A percentile compares a stretch with the other conserved stretches of the same genome.
phyloP scores from a whole-genome alignment of 2,329 filamentous ascomycete genomes.

The Elsinoe perseae region DNA sequence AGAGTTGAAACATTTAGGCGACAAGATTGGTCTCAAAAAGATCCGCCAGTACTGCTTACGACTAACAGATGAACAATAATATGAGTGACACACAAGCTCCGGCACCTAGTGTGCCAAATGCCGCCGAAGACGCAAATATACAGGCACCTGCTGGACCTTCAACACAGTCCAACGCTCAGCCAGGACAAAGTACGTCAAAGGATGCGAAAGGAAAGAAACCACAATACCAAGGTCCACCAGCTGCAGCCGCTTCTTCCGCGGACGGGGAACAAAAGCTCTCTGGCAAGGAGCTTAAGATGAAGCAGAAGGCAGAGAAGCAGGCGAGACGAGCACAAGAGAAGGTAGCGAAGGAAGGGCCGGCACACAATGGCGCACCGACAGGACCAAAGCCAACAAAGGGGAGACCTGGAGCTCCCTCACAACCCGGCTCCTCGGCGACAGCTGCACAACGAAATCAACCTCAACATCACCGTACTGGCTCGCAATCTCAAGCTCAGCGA shows the following conservation, averaged over 20 bases:
- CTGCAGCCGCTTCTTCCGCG: slow-evolving; percentile 16
- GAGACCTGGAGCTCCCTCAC: slow-evolving; percentile 27
- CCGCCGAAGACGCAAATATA: background rate
- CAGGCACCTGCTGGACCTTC: background rate
- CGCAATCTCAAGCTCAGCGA: slow-evolving; percentile 25
- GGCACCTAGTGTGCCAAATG: background rate
- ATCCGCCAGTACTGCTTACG: background rate
- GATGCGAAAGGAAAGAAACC: slow-evolving; percentile 14
- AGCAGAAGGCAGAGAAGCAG: slow-evolving; percentile 84
- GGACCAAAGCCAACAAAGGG: slow-evolving; percentile 27
- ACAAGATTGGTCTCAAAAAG: background rate
- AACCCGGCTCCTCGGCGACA: slow-evolving; percentile 27
- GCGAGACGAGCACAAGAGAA: slow-evolving; percentile 59
- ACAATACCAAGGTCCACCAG: slow-evolving; percentile 4
- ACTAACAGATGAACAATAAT: slow-evolving; percentile 2
- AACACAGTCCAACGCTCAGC: background rate
- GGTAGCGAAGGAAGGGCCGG: slow-evolving; percentile 22
- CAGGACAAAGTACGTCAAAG: slow-evolving; percentile 14
- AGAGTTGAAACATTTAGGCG: background rate
- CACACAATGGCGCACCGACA: slow-evolving; percentile 23
- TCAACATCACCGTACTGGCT: slow-evolving; percentile 20
- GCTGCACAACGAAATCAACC: slow-evolving; percentile 20
- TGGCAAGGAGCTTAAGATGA: slow-evolving; percentile 76
- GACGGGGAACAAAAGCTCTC: slow-evolving; percentile 49
- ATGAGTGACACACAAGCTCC: background rate